phyloP scores from a whole-genome alignment of 2,329 filamentous ascomycete genomes.

The Volutella citrinella region DNA sequence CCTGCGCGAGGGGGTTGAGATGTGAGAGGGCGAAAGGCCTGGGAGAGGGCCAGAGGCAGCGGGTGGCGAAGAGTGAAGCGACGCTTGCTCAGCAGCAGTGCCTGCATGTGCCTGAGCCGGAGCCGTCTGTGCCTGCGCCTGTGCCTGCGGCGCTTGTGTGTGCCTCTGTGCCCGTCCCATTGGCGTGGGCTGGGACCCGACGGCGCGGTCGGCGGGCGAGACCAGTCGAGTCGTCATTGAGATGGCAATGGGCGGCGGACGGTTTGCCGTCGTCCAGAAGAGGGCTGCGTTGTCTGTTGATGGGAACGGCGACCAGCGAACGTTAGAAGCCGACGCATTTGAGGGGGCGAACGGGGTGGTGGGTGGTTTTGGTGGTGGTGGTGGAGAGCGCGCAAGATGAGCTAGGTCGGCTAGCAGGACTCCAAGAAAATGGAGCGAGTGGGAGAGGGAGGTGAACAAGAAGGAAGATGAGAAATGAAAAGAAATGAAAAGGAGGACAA shows the following conservation, averaged over 20 bases:
- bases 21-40: constrained; percentile 4
- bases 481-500: not conserved
- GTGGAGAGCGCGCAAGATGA: constrained; percentile 3
- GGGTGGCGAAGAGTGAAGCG: constrained; percentile 20
- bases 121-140: constrained; percentile 1
- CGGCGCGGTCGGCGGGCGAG: constrained; percentile 13
- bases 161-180: constrained; percentile 9
- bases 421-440: constrained; percentile 1
- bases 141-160: not conserved
- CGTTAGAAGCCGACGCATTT: constrained; percentile 18
- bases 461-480: constrained; percentile 1
- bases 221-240: constrained; percentile 22
- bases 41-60: constrained; percentile 9
- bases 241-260: constrained; percentile 17
- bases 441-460: constrained; percentile 2
- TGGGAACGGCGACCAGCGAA: constrained; percentile 18
- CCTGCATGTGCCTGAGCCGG: constrained; percentile 5
- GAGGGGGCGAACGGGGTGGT: constrained; percentile 7
- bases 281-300: constrained; percentile 20
- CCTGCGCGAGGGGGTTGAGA: constrained; percentile 4
- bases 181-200: constrained; percentile 13
- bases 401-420: too few relatives aligned
- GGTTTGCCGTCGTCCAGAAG: constrained; percentile 16
- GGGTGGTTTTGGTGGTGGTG: too few relatives aligned
- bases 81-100: constrained; percentile 13